Evolutionary conservation across 495 filamentous ascomycete species (phyloP), one percentile per base, ranked within the genome.

Genomic region (Xylaria bambusicola): DNA sequence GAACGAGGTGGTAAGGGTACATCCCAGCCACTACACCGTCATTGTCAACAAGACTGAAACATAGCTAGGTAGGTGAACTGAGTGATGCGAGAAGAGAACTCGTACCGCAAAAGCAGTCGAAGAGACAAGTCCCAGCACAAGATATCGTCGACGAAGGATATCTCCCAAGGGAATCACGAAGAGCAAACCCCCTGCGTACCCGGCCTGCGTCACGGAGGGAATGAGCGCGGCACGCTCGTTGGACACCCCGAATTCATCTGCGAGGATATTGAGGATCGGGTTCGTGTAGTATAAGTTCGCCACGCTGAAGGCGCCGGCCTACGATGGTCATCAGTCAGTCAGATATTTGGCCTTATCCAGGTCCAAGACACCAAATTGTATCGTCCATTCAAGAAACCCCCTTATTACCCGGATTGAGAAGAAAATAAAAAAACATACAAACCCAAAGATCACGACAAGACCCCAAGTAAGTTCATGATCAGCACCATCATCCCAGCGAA

Each of bases 151-250:
- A 5, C 79, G 77, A 7, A 95, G 78, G 47, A 93, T 73, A 66
- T 95, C 91, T 0, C 90, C 91, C 15, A 93, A 68, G 0, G 91
- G 91, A 71, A 90, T 92, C 36, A 95, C 71, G 52, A 93, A 83
- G 13, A 93, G 72, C 51, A 95, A 62, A 2, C 91, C 91, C 1
- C 75, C 76, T 5, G 88, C 89, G 73, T 95, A 95, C 4, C 91
- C 91, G 4, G 88, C 88, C 66, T 95, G 91, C 69, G 87, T 88
- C 6, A 91, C 73, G 0, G 91, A 93, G 10, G 91, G 90, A 45
- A 95, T 66, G 35, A 84, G 71, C 4, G 84, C 84, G 15, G 82
- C 72, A 23, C 72, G 71, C 60, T 86, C 81, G 47, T 83, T 74
- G 0, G 77, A 75, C 33, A 91, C 82, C 52, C 75, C 50, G 62